Evolutionary conservation across 2,329 filamentous ascomycete species (phyloP), one percentile per base, ranked within the genome.

Genomic region (Cladosporium sp.): DNA sequence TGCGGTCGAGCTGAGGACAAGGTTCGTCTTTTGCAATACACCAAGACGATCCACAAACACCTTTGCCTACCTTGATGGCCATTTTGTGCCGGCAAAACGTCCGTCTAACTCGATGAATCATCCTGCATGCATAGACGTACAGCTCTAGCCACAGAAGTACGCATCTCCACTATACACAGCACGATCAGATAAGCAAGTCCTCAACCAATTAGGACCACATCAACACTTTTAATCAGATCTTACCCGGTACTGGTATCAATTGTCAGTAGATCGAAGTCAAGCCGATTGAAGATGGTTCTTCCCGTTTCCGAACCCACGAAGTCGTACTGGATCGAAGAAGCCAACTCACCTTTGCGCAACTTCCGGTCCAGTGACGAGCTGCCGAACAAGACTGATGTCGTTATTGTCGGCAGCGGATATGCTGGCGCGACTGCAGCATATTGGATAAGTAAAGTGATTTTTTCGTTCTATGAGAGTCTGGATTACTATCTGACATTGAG

Each of bases 391-490:
- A 68, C 67, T 2, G 71, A 74, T 34, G 58, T 73, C 3, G 66
- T 76, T 8, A 69, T 74, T 32, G 66, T 74, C 44, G 72, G 72
- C 4, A 71, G 69, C 47, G 72, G 71, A 14, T 73, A 72, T 52
- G 65, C 71, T 12, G 72, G 71, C 1, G 71, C 73, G 26, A 64
- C 74, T 7, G 68, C 71, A 4, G 73, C 74, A 14, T 75, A 75
- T 52, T 75, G 73, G 71, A 65, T 77, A 5, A 69, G 73, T 44
- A 74, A 74, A 65, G 28, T 30, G 6, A 30, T 4, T 30, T 30
- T 6, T 30, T 30, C 28, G 28, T 30, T 4, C 4, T 30, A 30
- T 30, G 28, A 30, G 28, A 30, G 28, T 2, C 6, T 30, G 28
- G 28, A 30, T 30, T 6, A 30, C 28, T n/a, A 10, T 58, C 54